Evolutionary conservation across 225 moss, liverwort and hornwort genomes (phyloP), one percentile per base, ranked within the genome.

Genomic region (Antitrichia curtipendula): DNA sequence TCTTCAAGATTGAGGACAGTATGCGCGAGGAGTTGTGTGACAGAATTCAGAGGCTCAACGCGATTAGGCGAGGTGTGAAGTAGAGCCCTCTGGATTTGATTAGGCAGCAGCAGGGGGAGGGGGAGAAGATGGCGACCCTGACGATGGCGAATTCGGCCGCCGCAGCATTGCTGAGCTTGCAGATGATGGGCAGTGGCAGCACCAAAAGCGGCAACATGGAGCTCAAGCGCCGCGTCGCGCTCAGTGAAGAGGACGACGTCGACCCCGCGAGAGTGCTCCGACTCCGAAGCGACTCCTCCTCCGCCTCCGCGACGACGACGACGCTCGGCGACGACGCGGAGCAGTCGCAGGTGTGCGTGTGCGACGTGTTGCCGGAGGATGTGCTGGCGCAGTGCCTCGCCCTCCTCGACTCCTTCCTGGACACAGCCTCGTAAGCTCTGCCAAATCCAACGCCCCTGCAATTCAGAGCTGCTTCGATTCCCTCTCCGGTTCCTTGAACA

Each of bases 391-490:
- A 94, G 71, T 94, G 96, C 77, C 94, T 98, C 91, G 89, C 94
- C 66, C 93, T 91, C 91, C 94, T 98, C 65, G 92, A 94, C 5
- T 97, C 97, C 19, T 96, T 98, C 84, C 96, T 91, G 89, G 98
- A 98, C 93, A 91, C 93, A 82, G 96, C 98, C 69, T 95, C 90
- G 97, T 98, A 90, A 91, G 84, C 65, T 40, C 24, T 3, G 32
- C 38, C 23, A 77, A 53, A 76, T 24, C 16, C n/a, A 54, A 27
- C 38, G 11, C 54, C 72, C 16, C n/a, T 86, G 18, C 49, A 45
- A 49, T 69, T 86, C 45, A 5, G 45, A 59, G n/a, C 7, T 63
- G 64, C 52, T n/a, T 61, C 29, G 21, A 45, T 57, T 27, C 3
- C 16, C 8, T 36, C 47, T 58, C 38, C 25, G 15, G 43, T 73